These are phyloP conservation scores for Zasmidium citrigriseum DNA, from an alignment of 2,329 filamentous ascomycete species.

Conservation along the genomic window DNA sequence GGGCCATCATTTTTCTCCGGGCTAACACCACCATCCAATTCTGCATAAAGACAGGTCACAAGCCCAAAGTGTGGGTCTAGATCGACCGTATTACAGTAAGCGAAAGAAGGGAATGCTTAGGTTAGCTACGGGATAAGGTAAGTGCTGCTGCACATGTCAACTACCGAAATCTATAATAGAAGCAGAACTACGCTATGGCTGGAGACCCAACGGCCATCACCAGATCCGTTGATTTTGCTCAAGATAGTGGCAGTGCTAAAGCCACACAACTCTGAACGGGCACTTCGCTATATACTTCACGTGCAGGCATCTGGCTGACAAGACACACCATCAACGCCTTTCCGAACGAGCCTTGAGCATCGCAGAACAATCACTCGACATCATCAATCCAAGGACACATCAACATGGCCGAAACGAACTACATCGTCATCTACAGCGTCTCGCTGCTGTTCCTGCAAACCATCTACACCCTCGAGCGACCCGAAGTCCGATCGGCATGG, in stretches of 20 bases:
- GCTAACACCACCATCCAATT: too few species aligned
- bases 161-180: too few species aligned
- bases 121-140: too few species aligned
- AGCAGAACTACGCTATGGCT: neutral
- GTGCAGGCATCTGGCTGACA: too few species aligned
- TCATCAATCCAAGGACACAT: neutral
- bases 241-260: neutral
- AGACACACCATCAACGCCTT: neutral
- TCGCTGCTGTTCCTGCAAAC: conserved; percentile 1
- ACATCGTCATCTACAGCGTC: neutral
- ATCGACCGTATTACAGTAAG: too few species aligned
- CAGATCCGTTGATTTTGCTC: too few species aligned
- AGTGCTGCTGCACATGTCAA: too few species aligned
- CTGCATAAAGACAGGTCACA: neutral
- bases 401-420: neutral
- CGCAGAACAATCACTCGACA: too few species aligned
- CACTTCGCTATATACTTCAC: neutral
- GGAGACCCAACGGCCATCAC: too few species aligned
- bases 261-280: neutral
- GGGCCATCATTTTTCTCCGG: too few species aligned
- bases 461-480: neutral
- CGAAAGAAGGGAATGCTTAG: too few species aligned
- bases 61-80: neutral
- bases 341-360: too few species aligned
- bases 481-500: neutral